Base-by-base conservation (phyloP, 1,284 basidiomycete species). In the Anthracocystis walkeri region DNA sequence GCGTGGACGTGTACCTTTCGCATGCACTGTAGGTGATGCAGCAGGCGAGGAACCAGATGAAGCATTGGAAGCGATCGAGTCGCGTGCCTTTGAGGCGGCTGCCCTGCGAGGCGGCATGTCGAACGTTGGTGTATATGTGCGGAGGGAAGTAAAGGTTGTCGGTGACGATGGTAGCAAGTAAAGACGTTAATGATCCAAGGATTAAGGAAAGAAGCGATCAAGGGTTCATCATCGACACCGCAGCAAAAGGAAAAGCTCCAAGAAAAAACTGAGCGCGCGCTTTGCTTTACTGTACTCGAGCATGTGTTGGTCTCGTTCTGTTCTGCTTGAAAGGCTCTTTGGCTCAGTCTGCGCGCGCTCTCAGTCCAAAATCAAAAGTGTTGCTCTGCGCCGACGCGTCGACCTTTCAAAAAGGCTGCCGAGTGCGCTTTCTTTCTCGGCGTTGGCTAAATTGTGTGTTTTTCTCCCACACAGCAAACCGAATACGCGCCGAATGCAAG, bases 41-140 rank as follows among this genome's bases (percentile, higher is more conserved):
- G 61, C 61, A 3, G 38, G 33, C 11, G 65, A 63, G 3, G 65
- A 52, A 40, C 55, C 41, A 10, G 69, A 61, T 0, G 62, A 60
- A 14, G 54, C 50, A n/a, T 46, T 64, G 49, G 74, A 76, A 41
- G 61, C 59, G 52, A 61, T 54, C 35, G 74, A 76, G 29, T 68
- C 58, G 62, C 74, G 68, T 38, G 74, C 61, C 56, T 73, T 72
- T 20, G 54, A 55, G 29, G 74, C 69, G 20, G 74, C 65, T 21
- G 69, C 74, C 44, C 68, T 61, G 27, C 68, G 64, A 31, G 65
- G 73, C 33, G 73, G 73, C 68, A 71, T 69, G 27, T 21, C 45
- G 52, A 20, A 4, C 40, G 20, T 7, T 27, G 23, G 31, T 38
- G 23, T 41, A 46, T 48, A 48, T 50, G 21, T 31, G 44, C 33